These are phyloP conservation scores for Lipomyces japonicus DNA, from an alignment of 805 yeast genomes.

Conservation along the genomic window DNA sequence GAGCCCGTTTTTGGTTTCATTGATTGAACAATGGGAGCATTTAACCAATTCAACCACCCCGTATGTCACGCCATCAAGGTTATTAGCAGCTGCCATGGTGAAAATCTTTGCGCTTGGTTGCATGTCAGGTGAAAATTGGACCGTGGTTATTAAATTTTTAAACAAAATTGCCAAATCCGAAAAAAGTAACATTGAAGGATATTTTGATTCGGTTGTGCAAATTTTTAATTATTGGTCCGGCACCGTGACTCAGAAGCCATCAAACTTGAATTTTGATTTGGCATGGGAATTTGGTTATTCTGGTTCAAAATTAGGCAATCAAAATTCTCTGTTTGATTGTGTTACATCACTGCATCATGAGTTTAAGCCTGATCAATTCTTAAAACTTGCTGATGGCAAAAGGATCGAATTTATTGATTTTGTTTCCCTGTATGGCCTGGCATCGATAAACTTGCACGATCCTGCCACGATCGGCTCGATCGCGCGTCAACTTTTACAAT, in stretches of 20 bases:
- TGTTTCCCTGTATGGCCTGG: too few relatives aligned
- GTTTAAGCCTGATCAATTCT: too few relatives aligned
- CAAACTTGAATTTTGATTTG: too few relatives aligned
- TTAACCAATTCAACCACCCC: conserved; percentile 38
- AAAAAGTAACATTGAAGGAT: too few relatives aligned
- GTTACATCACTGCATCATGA: too few relatives aligned
- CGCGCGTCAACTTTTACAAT: too few relatives aligned
- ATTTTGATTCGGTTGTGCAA: neutral
- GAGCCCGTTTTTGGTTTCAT: conserved; percentile 56
- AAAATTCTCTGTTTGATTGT: neutral
- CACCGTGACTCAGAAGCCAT: neutral
- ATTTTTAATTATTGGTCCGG: neutral
- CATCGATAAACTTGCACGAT: too few relatives aligned
- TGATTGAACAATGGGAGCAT: conserved; percentile 68
- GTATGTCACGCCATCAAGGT: conserved; percentile 38
- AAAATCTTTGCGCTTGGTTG: conserved; percentile 31
- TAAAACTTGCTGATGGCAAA: too few relatives aligned
- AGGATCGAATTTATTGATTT: too few relatives aligned
- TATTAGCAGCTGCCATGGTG: conserved; percentile 50
- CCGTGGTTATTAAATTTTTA: conserved; percentile 13
- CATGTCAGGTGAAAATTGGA: conserved; percentile 57
- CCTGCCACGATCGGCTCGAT: too few relatives aligned
- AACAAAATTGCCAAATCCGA: neutral
- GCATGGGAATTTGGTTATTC: too few relatives aligned
- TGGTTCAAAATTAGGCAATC: neutral